phyloP scores from a whole-genome alignment of 1,284 basidiomycete species.

The Bondarzewia mesenterica region DNA sequence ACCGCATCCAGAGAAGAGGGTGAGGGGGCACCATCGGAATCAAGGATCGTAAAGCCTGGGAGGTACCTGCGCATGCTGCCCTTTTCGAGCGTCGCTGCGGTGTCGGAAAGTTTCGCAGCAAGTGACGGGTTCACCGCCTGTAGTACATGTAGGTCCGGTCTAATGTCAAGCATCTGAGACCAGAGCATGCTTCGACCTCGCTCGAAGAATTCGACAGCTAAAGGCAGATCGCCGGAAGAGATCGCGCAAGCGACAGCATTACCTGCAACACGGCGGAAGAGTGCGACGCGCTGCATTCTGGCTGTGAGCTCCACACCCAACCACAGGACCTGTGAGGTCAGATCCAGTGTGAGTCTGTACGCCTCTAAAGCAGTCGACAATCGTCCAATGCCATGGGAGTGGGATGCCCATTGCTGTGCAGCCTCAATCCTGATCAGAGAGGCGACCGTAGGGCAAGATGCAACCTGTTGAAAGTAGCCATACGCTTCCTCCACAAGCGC shows the following conservation, averaged over 20 bases:
- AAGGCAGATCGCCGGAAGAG: neutral
- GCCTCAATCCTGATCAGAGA: neutral
- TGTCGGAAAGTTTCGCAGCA: neutral
- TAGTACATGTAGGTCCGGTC: neutral
- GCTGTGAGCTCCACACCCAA: neutral
- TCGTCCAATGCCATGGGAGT: neutral
- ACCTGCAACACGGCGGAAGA: neutral
- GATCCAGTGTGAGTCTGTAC: neutral
- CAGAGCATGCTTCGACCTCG: neutral
- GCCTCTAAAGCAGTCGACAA: neutral
- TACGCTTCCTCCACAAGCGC: neutral
- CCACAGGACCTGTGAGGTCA: neutral
- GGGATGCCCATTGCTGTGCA: neutral
- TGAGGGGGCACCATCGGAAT: neutral
- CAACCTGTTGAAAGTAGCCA: neutral
- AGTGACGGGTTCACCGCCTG: neutral
- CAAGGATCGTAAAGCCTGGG: neutral
- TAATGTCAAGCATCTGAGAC: neutral
- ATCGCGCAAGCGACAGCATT: neutral
- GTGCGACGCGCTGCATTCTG: neutral
- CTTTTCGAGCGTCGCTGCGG: neutral
- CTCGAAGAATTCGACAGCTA: neutral
- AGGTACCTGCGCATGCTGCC: neutral
- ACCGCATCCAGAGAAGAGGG: neutral
- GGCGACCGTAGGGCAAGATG: neutral